Evolutionary conservation across 148 eudicot genomes (phyloP), one percentile per base, ranked within the genome.

Genomic region (Limonium bicolor): DNA sequence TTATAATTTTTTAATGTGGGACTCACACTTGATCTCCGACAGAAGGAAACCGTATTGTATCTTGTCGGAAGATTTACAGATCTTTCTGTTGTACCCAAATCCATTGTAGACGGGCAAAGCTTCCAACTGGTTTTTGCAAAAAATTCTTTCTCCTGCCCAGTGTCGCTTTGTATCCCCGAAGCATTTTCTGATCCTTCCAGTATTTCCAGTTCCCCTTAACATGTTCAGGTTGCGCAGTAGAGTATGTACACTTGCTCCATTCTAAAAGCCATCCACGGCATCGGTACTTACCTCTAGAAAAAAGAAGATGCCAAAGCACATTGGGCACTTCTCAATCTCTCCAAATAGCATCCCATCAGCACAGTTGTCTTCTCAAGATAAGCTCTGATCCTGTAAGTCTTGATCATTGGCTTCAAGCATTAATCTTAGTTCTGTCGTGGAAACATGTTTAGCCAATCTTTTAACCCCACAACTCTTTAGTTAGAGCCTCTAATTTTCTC

Each of bases 271-370:
- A 90, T 25, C 93, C 95, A 62, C 53, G 68, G 62, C 99, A 90
- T 42, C 61, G 64, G 55, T 84, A 90, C 59, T 64, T 78, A 55
- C 93, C 78, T 66, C 80, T 70, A 37, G 80, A 75, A n/a, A 80
- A 29, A 42, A 62, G 58, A 80, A 87, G 50, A 47, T 48, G 27
- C 93, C 99, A 60, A 82, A 64, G 63, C 99, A 90, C 41, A 65
- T 43, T 33, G 82, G 77, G 51, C 99, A 90, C 27, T 4, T 45
- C 38, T 53, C 32, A 40, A 76, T 82, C 19, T 79, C 79, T 61
- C 99, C 99, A 61, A 90, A 90, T 51, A 75, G 72, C 95, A 90
- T 90, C 21, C 93, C 93, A 71, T 90, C 99, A 48, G 88, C 99
- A 68, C 99, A 90, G 56, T 74, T 84, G 50, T 84, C 99, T n/a